Percentiles rank a stretch among this genome's conserved stretches.
These are phyloP conservation scores for Aspergillus homomorphus DNA, from an alignment of 495 filamentous ascomycete species.

Conservation along the genomic window DNA sequence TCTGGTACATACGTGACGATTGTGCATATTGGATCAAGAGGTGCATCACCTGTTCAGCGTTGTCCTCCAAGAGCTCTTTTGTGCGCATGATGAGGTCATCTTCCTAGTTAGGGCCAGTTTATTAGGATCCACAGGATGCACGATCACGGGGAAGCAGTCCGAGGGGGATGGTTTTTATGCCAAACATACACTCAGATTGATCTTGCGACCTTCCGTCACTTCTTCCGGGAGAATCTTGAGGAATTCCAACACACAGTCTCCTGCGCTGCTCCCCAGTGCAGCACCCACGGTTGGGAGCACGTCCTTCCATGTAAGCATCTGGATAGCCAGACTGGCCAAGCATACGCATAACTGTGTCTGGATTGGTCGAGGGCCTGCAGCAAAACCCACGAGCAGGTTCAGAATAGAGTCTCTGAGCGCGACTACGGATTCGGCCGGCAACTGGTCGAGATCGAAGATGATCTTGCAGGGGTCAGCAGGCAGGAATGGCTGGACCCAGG, in stretches of 20 bases:
- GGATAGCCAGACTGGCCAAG: slow-evolving; percentile 88
- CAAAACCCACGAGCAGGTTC: slow-evolving; percentile 70
- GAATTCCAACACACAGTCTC: slow-evolving; percentile 89
- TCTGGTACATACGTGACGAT: slow-evolving; percentile 68
- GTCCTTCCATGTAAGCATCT: slow-evolving; percentile 95
- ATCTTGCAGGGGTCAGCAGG: slow-evolving; percentile 55
- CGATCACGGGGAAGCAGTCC: slow-evolving; percentile 15
- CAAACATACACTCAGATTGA: slow-evolving; percentile 93
- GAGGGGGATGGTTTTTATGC: slow-evolving; percentile 38
- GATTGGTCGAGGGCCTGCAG: slow-evolving; percentile 82
- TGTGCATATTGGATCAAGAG: slow-evolving; percentile 85
- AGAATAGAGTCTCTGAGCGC: slow-evolving; percentile 80
- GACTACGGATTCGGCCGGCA: slow-evolving; percentile 69
- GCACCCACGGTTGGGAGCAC: slow-evolving; percentile 78
- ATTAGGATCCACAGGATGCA: slow-evolving; percentile 39
- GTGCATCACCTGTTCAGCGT: slow-evolving; percentile 78
- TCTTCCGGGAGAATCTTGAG: slow-evolving; percentile 95
- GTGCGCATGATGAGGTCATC: slow-evolving; percentile 83
- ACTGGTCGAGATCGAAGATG: slow-evolving; percentile 79
- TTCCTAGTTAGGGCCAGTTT: slow-evolving; percentile 62
- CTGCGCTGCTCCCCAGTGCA: slow-evolving; percentile 70
- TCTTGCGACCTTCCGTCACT: slow-evolving; percentile 98
- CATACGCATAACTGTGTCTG: slow-evolving; percentile 94
- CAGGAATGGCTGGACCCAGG: slow-evolving; percentile 10
- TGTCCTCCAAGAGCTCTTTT: slow-evolving; percentile 82